These are phyloP conservation scores for Vararia minispora DNA, from an alignment of 768 basidiomycete genomes.

Conservation along the genomic window DNA sequence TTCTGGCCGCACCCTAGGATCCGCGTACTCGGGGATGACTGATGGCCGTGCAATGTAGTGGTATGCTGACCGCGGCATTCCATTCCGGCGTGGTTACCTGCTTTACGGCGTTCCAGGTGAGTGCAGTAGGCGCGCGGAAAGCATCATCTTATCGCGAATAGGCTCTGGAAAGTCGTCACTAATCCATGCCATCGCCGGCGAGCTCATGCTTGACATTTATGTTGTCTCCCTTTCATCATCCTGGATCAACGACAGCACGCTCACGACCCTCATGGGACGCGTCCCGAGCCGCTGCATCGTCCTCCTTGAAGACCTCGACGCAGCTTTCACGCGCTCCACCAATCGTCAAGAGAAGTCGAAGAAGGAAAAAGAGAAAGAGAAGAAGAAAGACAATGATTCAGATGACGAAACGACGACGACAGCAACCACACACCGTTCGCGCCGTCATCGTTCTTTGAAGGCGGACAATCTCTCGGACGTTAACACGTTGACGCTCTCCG, in stretches of 20 bases:
- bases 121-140: too few relatives aligned
- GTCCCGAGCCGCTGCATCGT: slow-evolving; percentile 81
- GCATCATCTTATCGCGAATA: too few relatives aligned
- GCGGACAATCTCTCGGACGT: slow-evolving; percentile 64
- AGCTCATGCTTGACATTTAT: slow-evolving; percentile 85
- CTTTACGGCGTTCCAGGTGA: slow-evolving; percentile 74
- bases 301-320: slow-evolving; percentile 84
- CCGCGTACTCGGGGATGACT: slow-evolving; percentile 3
- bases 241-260: slow-evolving; percentile 81
- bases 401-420: slow-evolving; percentile 22
- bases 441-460: slow-evolving; percentile 34
- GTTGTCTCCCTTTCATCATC: slow-evolving; percentile 79
- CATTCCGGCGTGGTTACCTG: slow-evolving; percentile 82
- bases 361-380: slow-evolving; percentile 29
- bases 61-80: slow-evolving; percentile 91
- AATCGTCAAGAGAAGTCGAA: slow-evolving; percentile 47
- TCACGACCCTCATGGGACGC: slow-evolving; percentile 78
- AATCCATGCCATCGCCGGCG: slow-evolving; percentile 81
- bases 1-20: slow-evolving; percentile 3
- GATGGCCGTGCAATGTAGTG: slow-evolving; percentile 33
- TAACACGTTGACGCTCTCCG: slow-evolving; percentile 73
- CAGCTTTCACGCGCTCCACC: slow-evolving; percentile 73
- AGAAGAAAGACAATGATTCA: slow-evolving; percentile 23
- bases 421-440: slow-evolving; percentile 26
- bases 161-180: slow-evolving; percentile 82